Evolutionary conservation across 2,329 filamentous ascomycete species (phyloP).

Genomic region (Plectosphaerella cucumerina): DNA sequence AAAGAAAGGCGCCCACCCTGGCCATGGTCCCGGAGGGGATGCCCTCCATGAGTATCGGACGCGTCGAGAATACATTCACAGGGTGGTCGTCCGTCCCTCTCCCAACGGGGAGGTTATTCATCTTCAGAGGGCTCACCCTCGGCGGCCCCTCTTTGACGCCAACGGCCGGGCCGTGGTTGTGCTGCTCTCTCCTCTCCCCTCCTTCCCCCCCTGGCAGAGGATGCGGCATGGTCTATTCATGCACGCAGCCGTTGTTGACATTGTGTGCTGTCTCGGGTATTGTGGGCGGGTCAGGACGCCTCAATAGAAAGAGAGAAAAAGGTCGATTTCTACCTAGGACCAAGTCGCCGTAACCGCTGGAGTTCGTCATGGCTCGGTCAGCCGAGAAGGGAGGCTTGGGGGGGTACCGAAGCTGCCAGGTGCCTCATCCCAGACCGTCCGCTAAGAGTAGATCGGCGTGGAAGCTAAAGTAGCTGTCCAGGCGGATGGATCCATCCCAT

Average conservation of each 20-base stretch:
- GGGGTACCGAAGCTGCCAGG: too few relatives aligned
- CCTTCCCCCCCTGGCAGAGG: too few relatives aligned
- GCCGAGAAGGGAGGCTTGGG: too few relatives aligned
- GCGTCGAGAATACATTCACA: neutral
- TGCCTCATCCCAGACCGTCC: too few relatives aligned
- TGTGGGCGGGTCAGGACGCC: neutral
- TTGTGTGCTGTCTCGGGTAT: neutral
- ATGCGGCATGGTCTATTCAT: constrained; percentile 4
- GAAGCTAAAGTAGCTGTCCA: too few relatives aligned
- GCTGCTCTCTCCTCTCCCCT: neutral
- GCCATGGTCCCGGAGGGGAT: neutral
- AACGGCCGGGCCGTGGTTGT: neutral
- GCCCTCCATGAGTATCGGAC: too few relatives aligned
- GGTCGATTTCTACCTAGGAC: neutral
- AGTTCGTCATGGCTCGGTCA: too few relatives aligned
- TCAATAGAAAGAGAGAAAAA: neutral
- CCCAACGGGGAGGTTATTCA: neutral
- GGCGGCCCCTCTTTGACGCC: neutral
- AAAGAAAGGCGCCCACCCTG: too few relatives aligned
- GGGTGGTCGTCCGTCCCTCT: neutral
- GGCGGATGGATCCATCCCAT: too few relatives aligned
- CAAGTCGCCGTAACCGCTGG: too few relatives aligned
- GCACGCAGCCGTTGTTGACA: neutral
- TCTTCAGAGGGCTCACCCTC: neutral
- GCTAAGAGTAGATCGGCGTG: too few relatives aligned